Evolutionary conservation across 2,329 filamentous ascomycete genomes (phyloP).

Genomic region (Gremmenia infestans): DNA sequence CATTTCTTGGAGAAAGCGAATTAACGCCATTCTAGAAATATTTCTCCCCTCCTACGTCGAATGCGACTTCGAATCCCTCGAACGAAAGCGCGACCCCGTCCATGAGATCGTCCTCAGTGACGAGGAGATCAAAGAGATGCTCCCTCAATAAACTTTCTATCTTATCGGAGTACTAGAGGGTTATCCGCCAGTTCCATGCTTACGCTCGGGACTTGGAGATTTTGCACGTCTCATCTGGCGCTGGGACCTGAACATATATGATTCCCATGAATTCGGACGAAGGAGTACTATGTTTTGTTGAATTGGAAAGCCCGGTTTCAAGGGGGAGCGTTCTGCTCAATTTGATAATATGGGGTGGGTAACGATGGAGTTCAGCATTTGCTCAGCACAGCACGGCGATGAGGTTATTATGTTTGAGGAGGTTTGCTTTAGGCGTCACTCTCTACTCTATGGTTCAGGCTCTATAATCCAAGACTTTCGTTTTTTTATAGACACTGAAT

Average conservation of each 20-base stretch:
- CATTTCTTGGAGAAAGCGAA: not conserved
- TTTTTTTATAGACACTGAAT: not conserved
- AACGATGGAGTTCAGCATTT: slow-evolving; percentile 23
- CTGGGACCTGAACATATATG: slow-evolving; percentile 26
- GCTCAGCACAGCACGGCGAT: slow-evolving; percentile 1
- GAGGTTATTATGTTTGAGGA: slow-evolving; percentile 3
- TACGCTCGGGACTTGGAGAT: slow-evolving; percentile 21
- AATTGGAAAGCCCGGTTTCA: slow-evolving; percentile 6
- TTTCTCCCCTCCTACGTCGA: slow-evolving; percentile 76
- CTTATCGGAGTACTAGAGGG: slow-evolving; percentile 16
- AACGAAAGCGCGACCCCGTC: slow-evolving; percentile 71
- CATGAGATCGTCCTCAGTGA: slow-evolving; percentile 74
- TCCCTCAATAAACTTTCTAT: slow-evolving; percentile 49
- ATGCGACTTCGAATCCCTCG: slow-evolving; percentile 68
- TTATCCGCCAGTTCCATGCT: slow-evolving; percentile 10
- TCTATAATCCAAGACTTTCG: slow-evolving; percentile 5
- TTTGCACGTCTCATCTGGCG: slow-evolving; percentile 12
- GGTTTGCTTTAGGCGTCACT: slow-evolving; percentile 15
- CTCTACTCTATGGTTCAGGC: slow-evolving; percentile 14
- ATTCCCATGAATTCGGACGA: slow-evolving; percentile 24
- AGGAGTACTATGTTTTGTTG: slow-evolving; percentile 21
- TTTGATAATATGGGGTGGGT: slow-evolving; percentile 14
- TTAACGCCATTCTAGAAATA: slow-evolving; percentile 51
- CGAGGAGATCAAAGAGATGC: slow-evolving; percentile 65
- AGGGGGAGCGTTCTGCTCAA: slow-evolving; percentile 12